Evolutionary conservation across 306 rosid genomes (phyloP).

Genomic region (Castanea sativa): DNA sequence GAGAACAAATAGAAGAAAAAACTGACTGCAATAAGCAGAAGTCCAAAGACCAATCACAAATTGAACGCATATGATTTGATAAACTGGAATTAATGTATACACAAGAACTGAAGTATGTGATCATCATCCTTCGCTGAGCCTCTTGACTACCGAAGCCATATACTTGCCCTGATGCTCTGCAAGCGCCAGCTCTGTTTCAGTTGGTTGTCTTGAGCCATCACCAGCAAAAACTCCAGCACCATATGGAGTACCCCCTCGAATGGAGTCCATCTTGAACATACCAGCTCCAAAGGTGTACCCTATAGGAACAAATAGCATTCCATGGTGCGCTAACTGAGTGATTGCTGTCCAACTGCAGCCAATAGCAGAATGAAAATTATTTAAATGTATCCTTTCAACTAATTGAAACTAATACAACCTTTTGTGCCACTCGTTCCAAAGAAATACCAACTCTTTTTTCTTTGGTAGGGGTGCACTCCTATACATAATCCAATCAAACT

Average conservation of each 20-base stretch:
- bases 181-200: conserved; percentile 78
- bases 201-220: conserved; percentile 84
- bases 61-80: neutral
- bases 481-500: conserved; percentile 5
- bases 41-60: conserved; percentile 40
- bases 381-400: neutral
- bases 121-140: conserved; percentile 51
- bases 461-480: conserved; percentile 5
- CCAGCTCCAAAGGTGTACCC: conserved; percentile 95
- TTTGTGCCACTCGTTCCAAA: conserved; percentile 4
- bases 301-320: conserved; percentile 91
- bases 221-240: conserved; percentile 95
- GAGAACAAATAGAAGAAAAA: neutral
- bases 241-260: conserved; percentile 90
- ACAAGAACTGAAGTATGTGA: conserved; percentile 27
- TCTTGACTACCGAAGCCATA: conserved; percentile 83
- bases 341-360: conserved; percentile 94
- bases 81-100: conserved; percentile 28
- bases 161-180: conserved; percentile 96
- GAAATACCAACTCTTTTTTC: neutral
- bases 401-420: neutral
- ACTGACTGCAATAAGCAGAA: conserved; percentile 15
- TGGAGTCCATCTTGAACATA: conserved; percentile 83
- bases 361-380: conserved; percentile 11
- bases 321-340: conserved; percentile 91